Conservation (phyloP, 805 yeast species). For the Candida insectorum region DNA sequence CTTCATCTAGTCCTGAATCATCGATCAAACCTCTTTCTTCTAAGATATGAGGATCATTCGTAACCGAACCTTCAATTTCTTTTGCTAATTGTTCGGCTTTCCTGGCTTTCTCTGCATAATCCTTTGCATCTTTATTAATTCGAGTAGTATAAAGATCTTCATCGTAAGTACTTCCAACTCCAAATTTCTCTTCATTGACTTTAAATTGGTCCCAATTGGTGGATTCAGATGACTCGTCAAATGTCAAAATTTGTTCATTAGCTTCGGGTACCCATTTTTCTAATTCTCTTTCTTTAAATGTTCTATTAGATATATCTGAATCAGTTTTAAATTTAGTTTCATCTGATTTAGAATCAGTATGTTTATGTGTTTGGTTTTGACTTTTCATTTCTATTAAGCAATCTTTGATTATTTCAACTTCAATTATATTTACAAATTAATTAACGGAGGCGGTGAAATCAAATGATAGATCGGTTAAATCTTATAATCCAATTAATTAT, state of each 20-base stretch:
- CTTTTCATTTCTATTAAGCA: slow-evolving; percentile 3
- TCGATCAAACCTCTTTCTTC: slow-evolving; percentile 88
- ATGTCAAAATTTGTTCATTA: slow-evolving; percentile 15
- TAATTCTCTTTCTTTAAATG: slow-evolving; percentile 64
- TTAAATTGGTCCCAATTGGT: slow-evolving; percentile 89
- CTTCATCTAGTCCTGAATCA: slow-evolving; percentile 85
- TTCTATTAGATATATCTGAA: slow-evolving; percentile 65
- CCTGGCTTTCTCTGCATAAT: slow-evolving; percentile 58
- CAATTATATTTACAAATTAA: no score
- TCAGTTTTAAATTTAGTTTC: slow-evolving; percentile 67
- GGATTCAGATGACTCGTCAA: slow-evolving; percentile 27
- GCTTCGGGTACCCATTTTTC: slow-evolving; percentile 73
- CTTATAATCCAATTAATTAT: no score
- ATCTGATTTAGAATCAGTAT: slow-evolving; percentile 2
- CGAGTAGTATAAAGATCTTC: slow-evolving; percentile 86
- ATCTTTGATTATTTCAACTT: neutral
- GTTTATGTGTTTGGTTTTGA: slow-evolving; percentile 3
- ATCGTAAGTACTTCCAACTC: slow-evolving; percentile 78
- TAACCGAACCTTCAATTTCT: slow-evolving; percentile 72
- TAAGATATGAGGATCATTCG: slow-evolving; percentile 76
- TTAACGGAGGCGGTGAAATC: no score
- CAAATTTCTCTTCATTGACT: slow-evolving; percentile 85
- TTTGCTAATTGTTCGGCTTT: slow-evolving; percentile 77
- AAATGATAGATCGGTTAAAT: neutral
- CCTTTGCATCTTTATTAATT: slow-evolving; percentile 66